These are phyloP conservation scores for Hymenoscyphus albidus DNA, from an alignment of 2,329 filamentous ascomycete species.

Conservation along the genomic window DNA sequence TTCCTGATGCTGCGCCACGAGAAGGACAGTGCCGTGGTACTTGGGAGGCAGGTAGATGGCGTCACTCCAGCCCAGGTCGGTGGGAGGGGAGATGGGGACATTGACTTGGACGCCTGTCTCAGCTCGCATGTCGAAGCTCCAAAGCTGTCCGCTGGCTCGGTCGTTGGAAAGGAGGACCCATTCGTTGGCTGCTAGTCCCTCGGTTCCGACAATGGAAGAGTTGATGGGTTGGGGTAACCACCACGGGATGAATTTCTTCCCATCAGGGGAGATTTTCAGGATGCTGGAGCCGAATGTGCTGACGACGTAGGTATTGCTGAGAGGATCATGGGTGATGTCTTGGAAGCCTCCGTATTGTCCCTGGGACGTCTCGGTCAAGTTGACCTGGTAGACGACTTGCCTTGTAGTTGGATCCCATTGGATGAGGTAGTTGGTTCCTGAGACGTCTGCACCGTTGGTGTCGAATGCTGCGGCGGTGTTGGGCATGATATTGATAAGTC, in stretches of 20 bases:
- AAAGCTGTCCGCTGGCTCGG: neutral
- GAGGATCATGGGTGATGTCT: constrained; percentile 10
- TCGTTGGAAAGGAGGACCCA: constrained; percentile 5
- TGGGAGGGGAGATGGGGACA: neutral
- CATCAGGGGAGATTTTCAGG: constrained; percentile 10
- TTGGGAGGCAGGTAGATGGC: constrained; percentile 4
- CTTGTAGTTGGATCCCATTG: constrained; percentile 10
- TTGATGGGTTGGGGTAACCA: neutral
- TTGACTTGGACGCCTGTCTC: neutral
- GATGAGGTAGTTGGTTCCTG: constrained; percentile 12
- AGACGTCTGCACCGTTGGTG: constrained; percentile 8
- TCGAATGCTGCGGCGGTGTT: constrained; percentile 12
- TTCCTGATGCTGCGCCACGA: neutral
- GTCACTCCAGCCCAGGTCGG: neutral
- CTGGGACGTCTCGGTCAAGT: constrained; percentile 11
- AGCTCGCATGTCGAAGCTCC: constrained; percentile 3
- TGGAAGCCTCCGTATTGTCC: constrained; percentile 11
- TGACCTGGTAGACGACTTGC: constrained; percentile 4
- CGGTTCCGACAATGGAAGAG: neutral
- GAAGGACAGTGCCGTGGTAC: constrained; percentile 4
- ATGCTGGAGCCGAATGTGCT: constrained; percentile 12
- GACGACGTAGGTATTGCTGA: constrained; percentile 12
- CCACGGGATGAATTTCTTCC: constrained; percentile 5
- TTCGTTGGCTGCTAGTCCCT: neutral
- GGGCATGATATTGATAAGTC: constrained; percentile 7